phyloP scores from a whole-genome alignment of 257 asterid genomes.

The Asclepias syriaca region DNA sequence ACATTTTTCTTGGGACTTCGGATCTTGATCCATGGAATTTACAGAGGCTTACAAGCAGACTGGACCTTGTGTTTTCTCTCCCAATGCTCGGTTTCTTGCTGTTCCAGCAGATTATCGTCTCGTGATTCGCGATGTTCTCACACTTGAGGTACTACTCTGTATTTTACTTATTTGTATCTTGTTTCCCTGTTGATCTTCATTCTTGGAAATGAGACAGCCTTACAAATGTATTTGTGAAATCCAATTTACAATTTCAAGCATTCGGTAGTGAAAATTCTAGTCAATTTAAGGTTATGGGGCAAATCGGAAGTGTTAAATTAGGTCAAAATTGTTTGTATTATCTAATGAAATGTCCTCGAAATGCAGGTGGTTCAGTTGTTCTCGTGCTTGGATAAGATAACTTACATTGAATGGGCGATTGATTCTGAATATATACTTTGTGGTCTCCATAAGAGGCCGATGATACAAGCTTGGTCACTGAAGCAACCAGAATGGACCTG shows the following conservation, averaged over 20 bases:
- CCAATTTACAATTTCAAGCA: background rate
- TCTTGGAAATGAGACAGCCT: background rate
- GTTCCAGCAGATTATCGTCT: conserved; percentile 92
- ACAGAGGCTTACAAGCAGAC: conserved; percentile 78
- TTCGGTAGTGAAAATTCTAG: background rate
- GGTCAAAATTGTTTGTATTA: background rate
- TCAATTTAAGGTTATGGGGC: background rate
- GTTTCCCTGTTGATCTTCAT: background rate
- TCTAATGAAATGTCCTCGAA: background rate
- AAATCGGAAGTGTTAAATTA: background rate
- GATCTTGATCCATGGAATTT: conserved; percentile 59
- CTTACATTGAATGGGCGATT: conserved; percentile 93
- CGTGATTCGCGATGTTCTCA: conserved; percentile 84
- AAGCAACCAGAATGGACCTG: conserved; percentile 99
- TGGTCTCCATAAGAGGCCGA: conserved; percentile 84
- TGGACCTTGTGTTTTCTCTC: conserved; percentile 90
- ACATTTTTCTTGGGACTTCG: no score
- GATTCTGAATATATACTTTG: conserved; percentile 95
- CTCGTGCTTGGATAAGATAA: conserved; percentile 90
- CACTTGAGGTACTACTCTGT: conserved; percentile 57
- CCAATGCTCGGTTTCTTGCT: conserved; percentile 75
- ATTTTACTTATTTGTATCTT: background rate
- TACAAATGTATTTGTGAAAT: background rate
- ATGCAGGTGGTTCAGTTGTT: conserved; percentile 82
- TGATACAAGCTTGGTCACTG: conserved; percentile 98